Base-by-base conservation (phyloP, 768 basidiomycete genomes). In the Coprinopsis sp. region DNA sequence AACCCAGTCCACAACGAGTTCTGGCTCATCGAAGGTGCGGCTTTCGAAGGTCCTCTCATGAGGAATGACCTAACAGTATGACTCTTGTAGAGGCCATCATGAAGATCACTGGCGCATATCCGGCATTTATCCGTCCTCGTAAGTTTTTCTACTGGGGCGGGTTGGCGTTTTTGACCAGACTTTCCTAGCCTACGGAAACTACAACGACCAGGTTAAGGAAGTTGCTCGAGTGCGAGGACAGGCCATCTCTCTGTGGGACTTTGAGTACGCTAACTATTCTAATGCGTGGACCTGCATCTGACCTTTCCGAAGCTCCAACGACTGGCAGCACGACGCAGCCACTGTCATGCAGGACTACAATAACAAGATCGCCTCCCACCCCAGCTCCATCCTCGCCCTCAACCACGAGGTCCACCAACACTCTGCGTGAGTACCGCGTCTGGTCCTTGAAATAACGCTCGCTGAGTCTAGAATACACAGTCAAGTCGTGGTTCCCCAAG, bases 71-170 rank as follows among this genome's bases (percentile, higher is more conserved):
- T n/a, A n/a, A n/a, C n/a, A n/a, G n/a, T n/a, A n/a, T n/a, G n/a
- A n/a, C n/a, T n/a, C n/a, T 56, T 51, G 19, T 19, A 54, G 64
- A 52, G 37, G 64, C 63, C 1, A 50, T 64, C 13, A 7, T 38
- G 19, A 40, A 44, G 27, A 61, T 65, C 30, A 44, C 59, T 0
- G 60, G 60, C 7, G 57, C 58, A 23, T 46, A 28, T 3, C 61
- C 64, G 0, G 52, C 55, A 4, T 54, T 59, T 24, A 48, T 61
- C 28, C 56, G 64, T 24, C 63, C 65, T 41, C 66, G 58, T 59
- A 27, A 23, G 52, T 21, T 36, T 2, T 4, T 28, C 23, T 12
- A 12, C n/a, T n/a, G n/a, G n/a, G n/a, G n/a, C n/a, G n/a, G n/a
- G n/a, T n/a, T n/a, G n/a, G n/a, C n/a, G n/a, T n/a, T n/a, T n/a